Conservation (phyloP, 345 rosid genomes). For the Citrus reticulata region DNA sequence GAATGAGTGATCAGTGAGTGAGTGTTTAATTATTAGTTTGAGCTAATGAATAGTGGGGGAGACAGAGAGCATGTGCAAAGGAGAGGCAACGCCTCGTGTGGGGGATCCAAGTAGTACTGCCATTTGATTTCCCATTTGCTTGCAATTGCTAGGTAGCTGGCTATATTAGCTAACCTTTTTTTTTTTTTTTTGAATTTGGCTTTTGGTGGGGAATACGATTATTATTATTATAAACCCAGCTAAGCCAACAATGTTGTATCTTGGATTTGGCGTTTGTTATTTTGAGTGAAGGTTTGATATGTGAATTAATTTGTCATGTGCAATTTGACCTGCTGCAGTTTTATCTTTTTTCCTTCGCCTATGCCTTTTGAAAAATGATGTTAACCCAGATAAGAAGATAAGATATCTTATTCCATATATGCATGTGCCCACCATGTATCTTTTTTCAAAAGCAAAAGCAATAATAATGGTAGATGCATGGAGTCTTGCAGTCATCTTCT, state of each 20-base stretch:
- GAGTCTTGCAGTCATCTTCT: conserved; percentile 9
- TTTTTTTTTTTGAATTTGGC: not conserved
- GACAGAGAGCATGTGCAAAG: conserved; percentile 41
- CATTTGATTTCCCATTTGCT: not conserved
- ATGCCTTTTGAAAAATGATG: not conserved
- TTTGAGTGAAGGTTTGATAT: not conserved
- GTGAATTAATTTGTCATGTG: conserved; percentile 4
- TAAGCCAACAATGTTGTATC: not conserved
- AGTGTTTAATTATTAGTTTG: not conserved
- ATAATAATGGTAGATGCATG: not conserved
- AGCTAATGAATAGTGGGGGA: conserved; percentile 10
- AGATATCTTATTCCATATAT: conserved; percentile 8
- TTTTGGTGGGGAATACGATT: conserved; percentile 12
- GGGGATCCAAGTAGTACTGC: not conserved
- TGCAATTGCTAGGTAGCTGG: not conserved
- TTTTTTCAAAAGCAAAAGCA: conserved; percentile 1
- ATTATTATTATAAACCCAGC: conserved; percentile 11
- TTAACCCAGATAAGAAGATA: not conserved
- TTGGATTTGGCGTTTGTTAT: conserved; percentile 10
- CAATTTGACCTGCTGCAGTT: not conserved
- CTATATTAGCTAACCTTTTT: conserved; percentile 1
- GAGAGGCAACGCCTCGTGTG: conserved; percentile 36
- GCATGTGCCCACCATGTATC: conserved; percentile 26
- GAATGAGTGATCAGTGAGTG: not conserved
- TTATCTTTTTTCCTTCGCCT: not conserved